Conservation (phyloP, 768 basidiomycete species). For the Galerina marginata region DNA sequence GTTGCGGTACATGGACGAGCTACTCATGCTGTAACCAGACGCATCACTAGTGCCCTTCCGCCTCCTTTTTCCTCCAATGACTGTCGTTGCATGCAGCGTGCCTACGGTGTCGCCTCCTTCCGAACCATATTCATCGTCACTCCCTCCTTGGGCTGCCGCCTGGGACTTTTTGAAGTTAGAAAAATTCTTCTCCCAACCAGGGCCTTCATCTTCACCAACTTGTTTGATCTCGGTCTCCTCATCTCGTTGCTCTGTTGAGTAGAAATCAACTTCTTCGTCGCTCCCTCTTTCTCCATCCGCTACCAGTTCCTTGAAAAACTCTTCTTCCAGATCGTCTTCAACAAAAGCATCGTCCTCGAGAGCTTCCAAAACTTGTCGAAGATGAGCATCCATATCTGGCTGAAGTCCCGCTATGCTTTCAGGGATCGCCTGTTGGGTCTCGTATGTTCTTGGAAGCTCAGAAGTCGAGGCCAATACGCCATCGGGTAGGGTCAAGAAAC, state of each 20-base stretch:
- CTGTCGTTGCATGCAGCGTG: constrained; percentile 72
- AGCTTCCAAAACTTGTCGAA: constrained; percentile 91
- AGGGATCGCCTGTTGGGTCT: constrained; percentile 79
- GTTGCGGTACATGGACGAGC: constrained; percentile 93
- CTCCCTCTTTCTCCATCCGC: constrained; percentile 68
- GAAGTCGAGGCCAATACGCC: constrained; percentile 73
- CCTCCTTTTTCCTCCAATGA: constrained; percentile 78
- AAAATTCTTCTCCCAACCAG: constrained; percentile 81
- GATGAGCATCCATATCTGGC: constrained; percentile 95
- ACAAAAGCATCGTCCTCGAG: constrained; percentile 96
- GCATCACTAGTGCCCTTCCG: constrained; percentile 81
- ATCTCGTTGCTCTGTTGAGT: constrained; percentile 63
- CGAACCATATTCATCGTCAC: constrained; percentile 60
- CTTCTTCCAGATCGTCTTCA: constrained; percentile 72
- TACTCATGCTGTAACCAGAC: constrained; percentile 97
- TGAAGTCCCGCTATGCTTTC: constrained; percentile 86
- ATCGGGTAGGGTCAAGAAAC: constrained; percentile 65
- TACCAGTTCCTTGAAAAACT: constrained; percentile 79
- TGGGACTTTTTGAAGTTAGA: constrained; percentile 78
- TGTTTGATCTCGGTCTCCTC: constrained; percentile 28
- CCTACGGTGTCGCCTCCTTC: constrained; percentile 86
- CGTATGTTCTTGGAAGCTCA: constrained; percentile 78
- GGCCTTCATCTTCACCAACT: constrained; percentile 40
- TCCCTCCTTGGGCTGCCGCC: constrained; percentile 45
- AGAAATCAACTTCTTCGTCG: constrained; percentile 67